Conservation (phyloP, 306 rosid species). For the Castanopsis chinensis region DNA sequence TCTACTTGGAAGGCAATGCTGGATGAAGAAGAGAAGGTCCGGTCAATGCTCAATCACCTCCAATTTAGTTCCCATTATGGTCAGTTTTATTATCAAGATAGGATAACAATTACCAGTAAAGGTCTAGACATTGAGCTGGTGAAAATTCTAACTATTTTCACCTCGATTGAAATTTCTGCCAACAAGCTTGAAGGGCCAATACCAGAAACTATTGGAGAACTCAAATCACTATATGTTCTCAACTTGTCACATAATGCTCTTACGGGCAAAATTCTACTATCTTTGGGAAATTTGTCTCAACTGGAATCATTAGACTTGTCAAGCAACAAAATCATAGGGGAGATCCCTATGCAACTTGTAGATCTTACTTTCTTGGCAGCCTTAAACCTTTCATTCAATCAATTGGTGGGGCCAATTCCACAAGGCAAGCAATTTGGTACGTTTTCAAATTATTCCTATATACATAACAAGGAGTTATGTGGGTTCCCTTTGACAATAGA, state of each 20-base stretch:
- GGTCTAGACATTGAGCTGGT: constrained; percentile 16
- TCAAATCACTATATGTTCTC: constrained; percentile 33
- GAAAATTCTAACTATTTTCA: constrained; percentile 34
- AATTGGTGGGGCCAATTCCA: constrained; percentile 32
- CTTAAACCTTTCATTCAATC: constrained; percentile 31
- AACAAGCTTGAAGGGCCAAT: constrained; percentile 42
- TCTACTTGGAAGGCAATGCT: constrained; percentile 46
- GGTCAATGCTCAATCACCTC: background rate
- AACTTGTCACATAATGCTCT: constrained; percentile 52
- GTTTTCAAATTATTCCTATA: constrained; percentile 7
- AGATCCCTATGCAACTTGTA: constrained; percentile 34
- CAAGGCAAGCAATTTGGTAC: background rate
- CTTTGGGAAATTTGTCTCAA: constrained; percentile 29
- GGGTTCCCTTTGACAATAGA: constrained; percentile 17
- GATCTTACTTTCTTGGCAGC: constrained; percentile 32
- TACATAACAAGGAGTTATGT: constrained; percentile 19
- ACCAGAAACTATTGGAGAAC: constrained; percentile 38
- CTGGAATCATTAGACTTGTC: constrained; percentile 59
- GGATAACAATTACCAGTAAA: constrained; percentile 31
- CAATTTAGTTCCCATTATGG: background rate
- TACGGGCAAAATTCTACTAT: constrained; percentile 36
- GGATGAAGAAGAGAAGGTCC: constrained; percentile 3
- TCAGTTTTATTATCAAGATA: constrained; percentile 36
- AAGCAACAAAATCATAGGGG: constrained; percentile 30
- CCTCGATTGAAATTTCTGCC: constrained; percentile 47